Percentiles rank a stretch among this genome's conserved stretches.
These are phyloP conservation scores for Lophium mytilinum DNA, from an alignment of 495 filamentous ascomycete genomes.

Conservation along the genomic window DNA sequence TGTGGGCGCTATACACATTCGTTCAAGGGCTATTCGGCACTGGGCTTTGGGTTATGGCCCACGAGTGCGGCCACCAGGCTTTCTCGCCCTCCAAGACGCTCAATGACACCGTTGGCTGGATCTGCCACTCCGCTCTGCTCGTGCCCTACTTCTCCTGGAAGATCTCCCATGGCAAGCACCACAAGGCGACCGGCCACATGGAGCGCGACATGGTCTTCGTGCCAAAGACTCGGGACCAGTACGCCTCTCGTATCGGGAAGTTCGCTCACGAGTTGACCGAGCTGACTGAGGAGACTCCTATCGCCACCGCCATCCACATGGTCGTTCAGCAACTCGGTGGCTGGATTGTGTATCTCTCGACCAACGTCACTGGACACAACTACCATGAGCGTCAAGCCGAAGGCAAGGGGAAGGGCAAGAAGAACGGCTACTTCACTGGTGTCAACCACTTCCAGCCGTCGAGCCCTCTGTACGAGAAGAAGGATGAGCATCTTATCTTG, in stretches of 20 bases:
- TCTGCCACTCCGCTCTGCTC: constrained; percentile 55
- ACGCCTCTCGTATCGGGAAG: constrained; percentile 60
- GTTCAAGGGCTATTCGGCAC: constrained; percentile 71
- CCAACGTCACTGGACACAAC: constrained; percentile 93
- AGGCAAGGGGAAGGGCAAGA: constrained; percentile 67
- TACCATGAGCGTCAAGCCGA: constrained; percentile 71
- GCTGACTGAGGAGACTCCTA: constrained; percentile 89
- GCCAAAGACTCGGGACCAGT: constrained; percentile 72
- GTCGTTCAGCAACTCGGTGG: constrained; percentile 80
- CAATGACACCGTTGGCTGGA: constrained; percentile 61
- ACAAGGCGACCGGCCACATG: constrained; percentile 89
- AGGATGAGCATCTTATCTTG: constrained; percentile 61
- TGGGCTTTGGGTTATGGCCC: constrained; percentile 76
- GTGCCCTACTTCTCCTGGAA: constrained; percentile 74
- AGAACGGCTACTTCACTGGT: constrained; percentile 62
- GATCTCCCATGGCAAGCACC: constrained; percentile 65
- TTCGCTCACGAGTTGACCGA: constrained; percentile 73
- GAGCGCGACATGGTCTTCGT: constrained; percentile 98
- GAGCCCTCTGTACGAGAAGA: constrained; percentile 85
- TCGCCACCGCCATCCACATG: constrained; percentile 63
- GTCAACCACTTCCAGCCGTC: constrained; percentile 92
- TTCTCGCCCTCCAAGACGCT: constrained; percentile 55
- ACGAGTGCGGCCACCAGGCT: constrained; percentile 77
- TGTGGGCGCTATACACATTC: constrained; percentile 65
- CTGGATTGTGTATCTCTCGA: constrained; percentile 78